These are phyloP conservation scores for Lithospermum erythrorhizon DNA, from an alignment of 257 asterid genomes.

Conservation along the genomic window DNA sequence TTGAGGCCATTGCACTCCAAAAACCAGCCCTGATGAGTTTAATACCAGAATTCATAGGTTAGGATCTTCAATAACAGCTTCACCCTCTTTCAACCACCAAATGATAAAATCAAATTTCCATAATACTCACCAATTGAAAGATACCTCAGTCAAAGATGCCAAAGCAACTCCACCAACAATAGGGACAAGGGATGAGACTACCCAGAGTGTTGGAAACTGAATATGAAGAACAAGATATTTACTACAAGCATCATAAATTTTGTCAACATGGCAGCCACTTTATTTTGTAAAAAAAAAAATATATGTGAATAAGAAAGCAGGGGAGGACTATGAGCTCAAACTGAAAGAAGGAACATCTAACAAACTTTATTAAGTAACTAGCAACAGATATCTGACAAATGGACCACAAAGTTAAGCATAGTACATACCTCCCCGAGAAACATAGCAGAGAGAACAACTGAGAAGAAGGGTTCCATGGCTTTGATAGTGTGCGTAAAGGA, in stretches of 20 bases:
- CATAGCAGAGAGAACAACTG: conserved; percentile 78
- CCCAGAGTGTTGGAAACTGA: conserved; percentile 76
- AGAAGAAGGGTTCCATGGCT: conserved; percentile 95
- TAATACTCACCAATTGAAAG: conserved; percentile 65
- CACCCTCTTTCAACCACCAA: neutral
- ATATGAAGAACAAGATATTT: conserved; percentile 4
- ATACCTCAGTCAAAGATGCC: conserved; percentile 86
- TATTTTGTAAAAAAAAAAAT: neutral
- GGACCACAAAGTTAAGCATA: neutral
- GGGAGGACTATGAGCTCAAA: neutral
- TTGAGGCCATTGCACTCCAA: conserved; percentile 99
- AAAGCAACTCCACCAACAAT: conserved; percentile 89
- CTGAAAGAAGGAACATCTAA: neutral
- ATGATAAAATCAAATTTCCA: neutral
- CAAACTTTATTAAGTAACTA: too few relatives aligned
- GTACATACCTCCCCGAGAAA: conserved; percentile 64
- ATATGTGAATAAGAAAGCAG: neutral
- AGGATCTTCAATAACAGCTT: conserved; percentile 2
- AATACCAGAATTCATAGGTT: conserved; percentile 1
- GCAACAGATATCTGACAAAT: neutral
- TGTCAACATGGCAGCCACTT: neutral
- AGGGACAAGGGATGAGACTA: conserved; percentile 74
- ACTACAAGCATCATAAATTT: neutral
- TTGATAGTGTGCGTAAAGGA: conserved; percentile 37
- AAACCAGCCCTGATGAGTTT: conserved; percentile 63